phyloP scores from a whole-genome alignment of 352 stramenopile species.

The Pythium chondricola region DNA sequence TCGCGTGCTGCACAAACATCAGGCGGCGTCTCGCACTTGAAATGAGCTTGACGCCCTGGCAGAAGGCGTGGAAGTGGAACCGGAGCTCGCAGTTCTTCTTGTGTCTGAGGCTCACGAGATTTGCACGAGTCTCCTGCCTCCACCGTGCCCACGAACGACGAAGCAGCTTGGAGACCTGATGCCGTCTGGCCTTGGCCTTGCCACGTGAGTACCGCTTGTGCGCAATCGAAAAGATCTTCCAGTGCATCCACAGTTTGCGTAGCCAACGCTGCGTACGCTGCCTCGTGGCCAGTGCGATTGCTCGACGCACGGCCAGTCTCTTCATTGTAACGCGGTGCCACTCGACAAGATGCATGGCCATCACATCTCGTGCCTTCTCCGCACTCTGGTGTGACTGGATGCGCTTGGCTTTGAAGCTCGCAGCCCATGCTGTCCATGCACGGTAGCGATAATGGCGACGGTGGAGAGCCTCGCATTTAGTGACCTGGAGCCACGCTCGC shows the following conservation, averaged over 20 bases:
- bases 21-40: constrained; percentile 17
- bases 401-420: background rate
- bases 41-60: constrained; percentile 20
- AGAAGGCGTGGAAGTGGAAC: constrained; percentile 49
- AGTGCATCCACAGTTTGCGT: constrained; percentile 69
- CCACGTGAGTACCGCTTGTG: constrained; percentile 62
- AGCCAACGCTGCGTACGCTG: constrained; percentile 56
- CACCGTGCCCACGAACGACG: constrained; percentile 46
- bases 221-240: constrained; percentile 70
- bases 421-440: constrained; percentile 3
- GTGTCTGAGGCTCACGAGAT: constrained; percentile 34
- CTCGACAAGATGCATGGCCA: constrained; percentile 28
- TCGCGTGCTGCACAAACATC: constrained; percentile 4
- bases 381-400: too few relatives aligned
- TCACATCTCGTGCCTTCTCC: too few relatives aligned
- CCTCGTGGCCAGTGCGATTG: constrained; percentile 44
- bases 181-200: constrained; percentile 65
- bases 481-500: background rate
- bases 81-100: constrained; percentile 41
- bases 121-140: constrained; percentile 28
- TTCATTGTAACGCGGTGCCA: constrained; percentile 40
- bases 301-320: constrained; percentile 26
- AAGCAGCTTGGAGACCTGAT: constrained; percentile 69
- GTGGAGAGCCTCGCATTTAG: background rate
- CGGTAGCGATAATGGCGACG: background rate